phyloP scores from a whole-genome alignment of 495 filamentous ascomycete species.

The Penicillium longicatenatum region DNA sequence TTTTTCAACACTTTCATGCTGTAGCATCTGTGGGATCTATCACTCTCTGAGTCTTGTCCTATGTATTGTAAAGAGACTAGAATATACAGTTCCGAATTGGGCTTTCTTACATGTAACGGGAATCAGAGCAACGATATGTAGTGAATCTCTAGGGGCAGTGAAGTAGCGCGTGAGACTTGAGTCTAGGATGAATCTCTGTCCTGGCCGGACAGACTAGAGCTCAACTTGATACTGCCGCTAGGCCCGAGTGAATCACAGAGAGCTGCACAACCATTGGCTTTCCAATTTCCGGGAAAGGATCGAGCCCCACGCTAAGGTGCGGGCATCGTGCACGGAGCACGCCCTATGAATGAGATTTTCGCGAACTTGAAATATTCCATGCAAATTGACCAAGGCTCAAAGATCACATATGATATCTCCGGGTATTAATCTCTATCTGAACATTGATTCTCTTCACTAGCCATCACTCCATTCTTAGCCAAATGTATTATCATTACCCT shows the following conservation, averaged over 20 bases:
- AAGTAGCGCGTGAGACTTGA: background rate
- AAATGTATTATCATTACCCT: too few relatives aligned
- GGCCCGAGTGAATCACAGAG: background rate
- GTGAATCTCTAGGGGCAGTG: background rate
- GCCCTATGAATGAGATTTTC: background rate
- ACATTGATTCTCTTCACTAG: too few relatives aligned
- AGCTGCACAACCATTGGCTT: background rate
- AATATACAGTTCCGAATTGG: background rate
- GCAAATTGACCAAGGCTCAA: background rate
- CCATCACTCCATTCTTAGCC: too few relatives aligned
- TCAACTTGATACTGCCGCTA: too few relatives aligned
- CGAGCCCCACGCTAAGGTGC: background rate
- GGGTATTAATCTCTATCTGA: too few relatives aligned
- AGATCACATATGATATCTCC: too few relatives aligned
- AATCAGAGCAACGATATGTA: background rate
- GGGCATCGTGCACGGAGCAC: background rate
- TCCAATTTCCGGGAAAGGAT: background rate
- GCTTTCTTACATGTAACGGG: background rate
- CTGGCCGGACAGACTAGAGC: too few relatives aligned
- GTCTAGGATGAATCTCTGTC: background rate
- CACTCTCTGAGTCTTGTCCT: background rate
- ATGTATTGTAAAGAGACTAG: background rate
- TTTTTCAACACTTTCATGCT: constrained; percentile 1
- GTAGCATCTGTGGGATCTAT: background rate
- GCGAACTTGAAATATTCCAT: background rate